phyloP scores from a whole-genome alignment of 441 rosid species.

The Eruca vesicaria region DNA sequence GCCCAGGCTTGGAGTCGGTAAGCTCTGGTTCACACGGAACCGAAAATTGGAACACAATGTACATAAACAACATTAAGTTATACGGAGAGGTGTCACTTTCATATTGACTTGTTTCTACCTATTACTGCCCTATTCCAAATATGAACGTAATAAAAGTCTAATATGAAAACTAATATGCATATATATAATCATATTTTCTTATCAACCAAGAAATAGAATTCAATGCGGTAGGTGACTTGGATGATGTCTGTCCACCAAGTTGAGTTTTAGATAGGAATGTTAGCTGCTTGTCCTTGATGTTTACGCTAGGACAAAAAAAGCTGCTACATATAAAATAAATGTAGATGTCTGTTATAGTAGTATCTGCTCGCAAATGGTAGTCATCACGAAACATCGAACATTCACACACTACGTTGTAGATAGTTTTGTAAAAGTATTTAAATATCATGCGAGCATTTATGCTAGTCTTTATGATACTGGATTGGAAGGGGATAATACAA shows the following conservation, averaged over 20 bases:
- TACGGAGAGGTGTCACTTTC: conserved; percentile 21
- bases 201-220: conserved; percentile 33
- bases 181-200: conserved; percentile 21
- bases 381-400: conserved; percentile 13
- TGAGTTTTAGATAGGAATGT: conserved; percentile 29
- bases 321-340: neutral
- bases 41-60: conserved; percentile 3
- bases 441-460: neutral
- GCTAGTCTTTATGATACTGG: neutral
- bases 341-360: neutral
- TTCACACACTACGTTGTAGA: neutral
- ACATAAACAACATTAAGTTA: neutral
- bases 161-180: neutral
- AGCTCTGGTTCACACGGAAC: neutral
- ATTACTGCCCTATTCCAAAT: neutral
- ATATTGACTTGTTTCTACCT: conserved; percentile 20
- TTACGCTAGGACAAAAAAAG: conserved; percentile 10
- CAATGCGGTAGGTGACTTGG: conserved; percentile 30
- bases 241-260: conserved; percentile 20
- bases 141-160: conserved; percentile 7
- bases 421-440: neutral
- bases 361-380: conserved; percentile 1
- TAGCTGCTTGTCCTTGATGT: conserved; percentile 1
- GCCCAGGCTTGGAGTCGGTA: conserved; percentile 15
- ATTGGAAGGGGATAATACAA: neutral